A percentile compares a stretch with the other conserved stretches of the same genome.
Evolutionary conservation across 805 yeast species (phyloP).

Genomic region (Ogataea ganodermae): DNA sequence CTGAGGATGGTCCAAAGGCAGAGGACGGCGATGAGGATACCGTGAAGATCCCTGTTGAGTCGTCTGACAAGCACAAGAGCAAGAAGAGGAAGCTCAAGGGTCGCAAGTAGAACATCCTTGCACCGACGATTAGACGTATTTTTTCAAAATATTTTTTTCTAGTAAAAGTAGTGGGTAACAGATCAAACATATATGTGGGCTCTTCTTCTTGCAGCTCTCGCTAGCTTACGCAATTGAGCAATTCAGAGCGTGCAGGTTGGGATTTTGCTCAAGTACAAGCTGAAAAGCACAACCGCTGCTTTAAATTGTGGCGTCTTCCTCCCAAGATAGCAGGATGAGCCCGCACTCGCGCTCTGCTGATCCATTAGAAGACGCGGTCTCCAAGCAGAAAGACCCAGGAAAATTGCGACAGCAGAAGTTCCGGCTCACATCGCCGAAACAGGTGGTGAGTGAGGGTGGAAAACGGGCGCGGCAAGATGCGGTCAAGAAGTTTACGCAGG

Average conservation of each 20-base stretch:
- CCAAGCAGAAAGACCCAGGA: conserved; percentile 3
- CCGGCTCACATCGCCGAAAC: conserved; percentile 9
- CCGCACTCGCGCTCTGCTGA: not conserved
- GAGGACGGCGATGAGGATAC: conserved; percentile 39
- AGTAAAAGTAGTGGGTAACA: too few species aligned
- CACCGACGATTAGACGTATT: not conserved
- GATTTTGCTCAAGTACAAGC: too few species aligned
- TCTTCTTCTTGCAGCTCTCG: too few species aligned
- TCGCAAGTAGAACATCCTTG: not conserved
- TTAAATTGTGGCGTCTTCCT: too few species aligned
- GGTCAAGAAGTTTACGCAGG: conserved; percentile 1
- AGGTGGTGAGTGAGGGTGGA: not conserved
- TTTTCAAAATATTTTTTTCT: too few species aligned
- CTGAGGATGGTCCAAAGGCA: conserved; percentile 50
- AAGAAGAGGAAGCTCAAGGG: conserved; percentile 16
- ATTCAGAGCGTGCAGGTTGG: too few species aligned
- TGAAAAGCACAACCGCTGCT: too few species aligned
- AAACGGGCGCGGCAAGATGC: conserved; percentile 1
- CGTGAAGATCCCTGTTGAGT: conserved; percentile 31
- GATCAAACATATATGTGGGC: too few species aligned
- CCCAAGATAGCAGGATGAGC: not conserved
- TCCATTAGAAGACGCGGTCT: not conserved
- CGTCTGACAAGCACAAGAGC: conserved; percentile 30
- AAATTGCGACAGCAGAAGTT: conserved; percentile 14
- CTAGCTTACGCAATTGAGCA: too few species aligned